A percentile compares a stretch with the other conserved stretches of the same genome.
Evolutionary conservation across 192 early-diverging fungal species (phyloP).

Genomic region (Anaeromyces robustus): DNA sequence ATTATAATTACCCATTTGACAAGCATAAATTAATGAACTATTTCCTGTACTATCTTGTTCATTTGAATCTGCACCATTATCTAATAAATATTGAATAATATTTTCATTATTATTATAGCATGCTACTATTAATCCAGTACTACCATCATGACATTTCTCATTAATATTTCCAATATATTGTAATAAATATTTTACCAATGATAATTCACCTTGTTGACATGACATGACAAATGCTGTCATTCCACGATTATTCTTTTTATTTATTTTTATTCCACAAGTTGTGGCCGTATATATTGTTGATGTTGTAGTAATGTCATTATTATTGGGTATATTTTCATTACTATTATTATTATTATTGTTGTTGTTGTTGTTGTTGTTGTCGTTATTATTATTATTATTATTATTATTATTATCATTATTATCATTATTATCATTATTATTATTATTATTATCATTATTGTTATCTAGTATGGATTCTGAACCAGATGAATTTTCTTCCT

Average conservation of each 20-base stretch:
- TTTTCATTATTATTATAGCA: background rate
- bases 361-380: too few species aligned
- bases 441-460: too few species aligned
- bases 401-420: too few species aligned
- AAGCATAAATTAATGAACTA: background rate
- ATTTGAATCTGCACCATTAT: background rate
- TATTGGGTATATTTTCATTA: too few species aligned
- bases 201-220: background rate
- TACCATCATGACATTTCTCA: background rate
- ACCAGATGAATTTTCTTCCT: too few species aligned
- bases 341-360: too few species aligned
- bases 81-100: background rate
- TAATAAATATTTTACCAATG: background rate
- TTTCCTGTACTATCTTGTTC: background rate
- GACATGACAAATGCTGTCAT: background rate
- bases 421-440: too few species aligned
- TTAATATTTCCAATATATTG: background rate
- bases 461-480: too few species aligned
- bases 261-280: background rate
- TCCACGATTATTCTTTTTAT: background rate
- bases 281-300: too few species aligned
- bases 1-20: background rate
- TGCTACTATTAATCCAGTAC: background rate
- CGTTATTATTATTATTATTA: too few species aligned
- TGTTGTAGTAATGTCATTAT: too few species aligned